Base-by-base conservation (phyloP, 2,329 filamentous ascomycete genomes). In the Coniochaeta sp. region DNA sequence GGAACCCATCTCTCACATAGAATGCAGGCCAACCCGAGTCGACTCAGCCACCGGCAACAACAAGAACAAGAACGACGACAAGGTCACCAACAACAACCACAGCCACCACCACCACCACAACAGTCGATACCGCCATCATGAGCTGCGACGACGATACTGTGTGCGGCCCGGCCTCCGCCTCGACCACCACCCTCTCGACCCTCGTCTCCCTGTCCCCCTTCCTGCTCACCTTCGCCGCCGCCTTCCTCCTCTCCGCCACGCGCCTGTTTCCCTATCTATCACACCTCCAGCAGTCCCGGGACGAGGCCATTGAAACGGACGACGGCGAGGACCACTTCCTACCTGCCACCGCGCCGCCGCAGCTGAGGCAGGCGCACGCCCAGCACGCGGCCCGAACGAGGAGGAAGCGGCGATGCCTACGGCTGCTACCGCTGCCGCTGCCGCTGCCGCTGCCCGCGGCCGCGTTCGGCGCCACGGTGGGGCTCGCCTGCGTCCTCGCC, bases 391-490 rank as follows among this genome's bases (percentile, higher is more conserved):
- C 76, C 30, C 83, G 82, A 68, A 82, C 78, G 44, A n/a, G n/a
- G n/a, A n/a, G n/a, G n/a, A n/a, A n/a, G n/a, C n/a, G n/a, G n/a
- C n/a, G n/a, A n/a, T n/a, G n/a, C n/a, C n/a, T n/a, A n/a, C n/a
- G n/a, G n/a, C n/a, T n/a, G n/a, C n/a, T n/a, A n/a, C n/a, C n/a
- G n/a, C n/a, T n/a, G n/a, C n/a, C n/a, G n/a, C n/a, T n/a, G n/a
- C n/a, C 26, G 70, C 82, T 14, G 82, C 86, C 1, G 87, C 85
- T 16, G 74, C 82, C n/a, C 60, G 86, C 89, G 1, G 74, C 82
- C 61, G 86, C 89, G 1, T 96, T 96, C 72, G 87, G 89, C 7
- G 82, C 85, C 1, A 96, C 90, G 10, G 84, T 95, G 38, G 90
- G 86, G 1, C 80, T 96, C 9, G 89, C 91, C 6, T 83, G 88